Conservation (phyloP, 257 asterid species). For the Thymus quinquecostatus region DNA sequence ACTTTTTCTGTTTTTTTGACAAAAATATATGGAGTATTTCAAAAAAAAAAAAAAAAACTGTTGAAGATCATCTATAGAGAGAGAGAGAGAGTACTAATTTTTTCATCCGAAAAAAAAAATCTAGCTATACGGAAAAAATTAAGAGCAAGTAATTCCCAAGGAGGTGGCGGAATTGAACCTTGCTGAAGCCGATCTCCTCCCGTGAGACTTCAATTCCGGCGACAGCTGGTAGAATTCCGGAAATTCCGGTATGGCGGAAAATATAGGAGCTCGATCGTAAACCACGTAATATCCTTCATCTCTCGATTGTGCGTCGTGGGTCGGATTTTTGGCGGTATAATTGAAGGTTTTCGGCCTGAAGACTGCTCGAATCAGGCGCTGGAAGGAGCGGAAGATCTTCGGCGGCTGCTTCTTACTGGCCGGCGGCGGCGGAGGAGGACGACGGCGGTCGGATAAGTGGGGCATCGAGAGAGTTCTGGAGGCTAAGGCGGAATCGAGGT, state of each 20-base stretch:
- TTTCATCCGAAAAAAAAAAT: too few relatives aligned
- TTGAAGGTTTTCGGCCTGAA: constrained; percentile 42
- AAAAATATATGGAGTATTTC: neutral
- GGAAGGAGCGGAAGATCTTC: constrained; percentile 57
- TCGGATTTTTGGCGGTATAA: constrained; percentile 29
- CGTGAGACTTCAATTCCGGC: constrained; percentile 54
- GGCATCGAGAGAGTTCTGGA: constrained; percentile 81
- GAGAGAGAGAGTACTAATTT: neutral
- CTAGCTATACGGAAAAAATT: constrained; percentile 5
- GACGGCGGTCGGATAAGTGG: constrained; percentile 54
- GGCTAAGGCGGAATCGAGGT: constrained; percentile 62
- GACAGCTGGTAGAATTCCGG: constrained; percentile 54
- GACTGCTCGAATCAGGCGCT: constrained; percentile 54
- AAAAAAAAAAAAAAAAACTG: neutral
- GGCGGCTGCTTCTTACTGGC: constrained; percentile 44
- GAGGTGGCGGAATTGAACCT: constrained; percentile 46
- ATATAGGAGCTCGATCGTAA: constrained; percentile 22
- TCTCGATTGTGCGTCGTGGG: neutral
- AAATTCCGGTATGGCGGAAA: constrained; percentile 44
- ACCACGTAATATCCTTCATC: neutral
- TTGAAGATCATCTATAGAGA: neutral
- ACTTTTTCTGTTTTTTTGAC: neutral
- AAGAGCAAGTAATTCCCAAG: constrained; percentile 51
- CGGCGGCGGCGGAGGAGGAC: constrained; percentile 18
- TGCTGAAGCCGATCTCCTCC: constrained; percentile 54